Conservation (phyloP, 495 filamentous ascomycete species). For the Schizothecium vesticola region DNA sequence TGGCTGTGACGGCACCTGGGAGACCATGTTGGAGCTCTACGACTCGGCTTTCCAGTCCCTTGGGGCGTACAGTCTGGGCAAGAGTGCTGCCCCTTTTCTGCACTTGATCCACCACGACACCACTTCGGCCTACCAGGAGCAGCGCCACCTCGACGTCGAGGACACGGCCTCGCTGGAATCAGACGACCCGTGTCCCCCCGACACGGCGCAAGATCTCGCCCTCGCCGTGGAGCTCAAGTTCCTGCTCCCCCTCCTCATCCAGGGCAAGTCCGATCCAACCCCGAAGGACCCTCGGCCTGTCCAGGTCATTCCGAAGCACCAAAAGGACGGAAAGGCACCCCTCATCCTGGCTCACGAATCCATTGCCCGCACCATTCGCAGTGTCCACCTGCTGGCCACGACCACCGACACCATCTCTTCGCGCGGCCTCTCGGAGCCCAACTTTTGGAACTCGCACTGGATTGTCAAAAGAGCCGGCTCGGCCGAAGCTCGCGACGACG, state of each 20-base stretch:
- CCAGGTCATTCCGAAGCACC: not conserved
- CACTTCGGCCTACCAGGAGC: not conserved
- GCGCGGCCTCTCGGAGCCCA: slow-evolving; percentile 11
- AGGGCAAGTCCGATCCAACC: not conserved
- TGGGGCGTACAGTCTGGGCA: not conserved
- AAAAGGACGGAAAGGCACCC: not conserved
- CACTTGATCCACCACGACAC: not conserved
- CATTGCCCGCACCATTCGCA: slow-evolving; percentile 20
- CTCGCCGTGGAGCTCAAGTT: slow-evolving; percentile 9
- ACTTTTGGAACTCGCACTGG: slow-evolving; percentile 28
- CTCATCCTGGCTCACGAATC: not conserved
- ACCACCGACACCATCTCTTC: slow-evolving; percentile 13
- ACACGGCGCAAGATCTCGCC: not conserved
- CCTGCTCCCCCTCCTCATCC: not conserved
- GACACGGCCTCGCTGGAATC: not conserved
- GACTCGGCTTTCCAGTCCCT: not conserved
- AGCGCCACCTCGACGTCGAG: not conserved
- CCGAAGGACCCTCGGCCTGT: not conserved
- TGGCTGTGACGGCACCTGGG: not conserved
- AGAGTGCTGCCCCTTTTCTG: not conserved
- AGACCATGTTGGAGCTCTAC: not conserved
- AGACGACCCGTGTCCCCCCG: not conserved
- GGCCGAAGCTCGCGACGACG: slow-evolving; percentile 14
- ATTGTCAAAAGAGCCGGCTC: slow-evolving; percentile 33
- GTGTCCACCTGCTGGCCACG: slow-evolving; percentile 15